Base-by-base conservation (phyloP, 495 filamentous ascomycete genomes). In the Pyrenula aspistea region DNA sequence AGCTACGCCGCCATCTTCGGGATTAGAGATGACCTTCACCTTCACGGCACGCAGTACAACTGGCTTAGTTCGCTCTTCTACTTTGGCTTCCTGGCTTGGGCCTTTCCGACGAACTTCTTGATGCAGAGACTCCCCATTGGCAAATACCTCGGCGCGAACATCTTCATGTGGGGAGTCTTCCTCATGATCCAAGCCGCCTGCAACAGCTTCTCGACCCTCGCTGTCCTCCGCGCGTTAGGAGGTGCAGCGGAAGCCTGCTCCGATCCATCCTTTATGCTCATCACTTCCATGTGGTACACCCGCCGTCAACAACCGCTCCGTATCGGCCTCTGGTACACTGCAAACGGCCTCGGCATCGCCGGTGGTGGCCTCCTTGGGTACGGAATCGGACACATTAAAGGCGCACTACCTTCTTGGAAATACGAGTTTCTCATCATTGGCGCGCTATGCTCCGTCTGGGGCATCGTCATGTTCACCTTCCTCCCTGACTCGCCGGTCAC, bases 401-500 rank as follows among this genome's bases (percentile, higher is more conserved):
- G 79, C 51, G 66, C 69, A 12, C 66, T 81, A 25, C 72, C 76
- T 3, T 79, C 75, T 0, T 81, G 79, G 79, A 78, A 79, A 62
- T 81, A 79, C 55, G 77, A 81, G 60, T 75, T 79, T 60, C 60
- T 81, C 15, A 67, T 75, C 55, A 68, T 83, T 64, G 80, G 81
- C 15, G 70, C 78, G 25, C 69, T 84, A 22, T 83, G 80, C 22
- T 68, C 77, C 19, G 12, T 70, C 19, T 83, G 80, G 69, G 82
- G 80, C 12, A 65, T 83, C 36, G 75, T 83, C 31, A 75, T 77
- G 58, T 78, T 80, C 58, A 73, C 79, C 31, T 70, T 80, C 61
- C 81, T 86, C 57, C 83, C 83, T 0, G 82, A 84, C 60, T 81
- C 81, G 1, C 83, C 83, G 0, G 78, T 85, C 63, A 77, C 76